Percentiles rank a stretch among this genome's conserved stretches.
phyloP scores from a whole-genome alignment of 805 yeast species.

The Schizosaccharomyces octosporus region DNA sequence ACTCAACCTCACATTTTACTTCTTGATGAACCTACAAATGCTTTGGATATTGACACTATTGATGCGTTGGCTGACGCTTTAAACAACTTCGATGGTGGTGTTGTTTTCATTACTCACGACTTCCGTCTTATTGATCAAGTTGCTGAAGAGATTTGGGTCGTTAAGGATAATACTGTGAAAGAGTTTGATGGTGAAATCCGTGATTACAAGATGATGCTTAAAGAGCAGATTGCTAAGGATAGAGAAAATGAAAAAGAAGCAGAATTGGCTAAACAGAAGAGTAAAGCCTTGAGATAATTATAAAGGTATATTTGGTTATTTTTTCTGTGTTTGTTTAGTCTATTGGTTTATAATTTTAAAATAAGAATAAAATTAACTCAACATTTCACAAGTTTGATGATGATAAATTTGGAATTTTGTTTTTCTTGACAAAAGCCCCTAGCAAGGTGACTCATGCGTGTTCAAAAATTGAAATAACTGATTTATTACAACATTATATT shows the following conservation, averaged over 20 bases:
- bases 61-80: conserved; percentile 95
- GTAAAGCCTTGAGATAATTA: neutral
- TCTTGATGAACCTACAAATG: conserved; percentile 98
- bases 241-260: neutral
- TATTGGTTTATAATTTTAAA: too few relatives aligned
- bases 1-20: conserved; percentile 85
- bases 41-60: conserved; percentile 92
- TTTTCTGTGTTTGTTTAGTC: too few relatives aligned
- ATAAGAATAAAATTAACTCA: too few relatives aligned
- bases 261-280: neutral
- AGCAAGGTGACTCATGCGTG: too few relatives aligned
- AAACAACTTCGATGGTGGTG: conserved; percentile 88
- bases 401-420: too few relatives aligned
- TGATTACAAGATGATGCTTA: conserved; percentile 82
- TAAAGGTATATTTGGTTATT: neutral
- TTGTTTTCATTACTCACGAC: conserved; percentile 94
- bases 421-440: too few relatives aligned
- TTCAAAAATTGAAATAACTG: too few relatives aligned
- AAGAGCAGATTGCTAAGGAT: conserved; percentile 47
- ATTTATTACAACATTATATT: too few relatives aligned
- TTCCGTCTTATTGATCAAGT: conserved; percentile 92
- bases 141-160: conserved; percentile 90
- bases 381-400: too few relatives aligned
- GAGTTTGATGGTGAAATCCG: conserved; percentile 86
- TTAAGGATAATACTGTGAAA: conserved; percentile 84